Evolutionary conservation across 2,329 filamentous ascomycete species (phyloP), one percentile per base, ranked within the genome.

Genomic region (Ambrosiella beaveri): DNA sequence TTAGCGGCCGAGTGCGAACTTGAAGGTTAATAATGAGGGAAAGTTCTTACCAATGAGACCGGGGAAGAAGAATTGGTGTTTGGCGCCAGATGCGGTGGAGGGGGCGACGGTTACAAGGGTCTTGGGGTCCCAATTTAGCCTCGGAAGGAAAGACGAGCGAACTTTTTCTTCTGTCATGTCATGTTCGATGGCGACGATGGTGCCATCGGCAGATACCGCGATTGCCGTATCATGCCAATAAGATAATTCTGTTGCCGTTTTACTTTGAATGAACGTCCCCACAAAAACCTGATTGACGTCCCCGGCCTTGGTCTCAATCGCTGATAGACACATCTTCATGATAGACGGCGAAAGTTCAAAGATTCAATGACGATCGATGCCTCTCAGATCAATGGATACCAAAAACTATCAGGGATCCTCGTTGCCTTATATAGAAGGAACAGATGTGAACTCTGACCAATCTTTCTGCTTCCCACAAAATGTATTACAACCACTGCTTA

Each of bases 11-110:
- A 27, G 35, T 53, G 35, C 27, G 5, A 4, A 27, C 27, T 27
- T 27, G 27, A 27, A 7, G 17, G 15, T 38, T 38, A 38, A 47
- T 38, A 36, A 58, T n/a, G 37, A 39, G 19, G 38, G 38, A 11
- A 4, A 53, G 12, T 3, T 68, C 74, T 64, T 68, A 85, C 84
- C 84, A 61, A 93, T 82, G 66, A 91, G 89, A 5, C 87, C 87
- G 0, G 87, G 87, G 64, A 93, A 91, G 73, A 88, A 89, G 71
- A 91, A 91, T 57, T 85, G 78, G 9, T 76, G 76, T 3, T 73
- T 71, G 49, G 68, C 65, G 35, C 13, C 36, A n/a, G 35, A 13
- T 1, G 9, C n/a, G 12, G 27, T 15, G 27, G 37, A 52, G 65
- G 65, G 1, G 62, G 63, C 19, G 36, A 36, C 39, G 9, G 68